Evolutionary conservation across 768 basidiomycete genomes (phyloP).

Genomic region (Nidula microcarpa): DNA sequence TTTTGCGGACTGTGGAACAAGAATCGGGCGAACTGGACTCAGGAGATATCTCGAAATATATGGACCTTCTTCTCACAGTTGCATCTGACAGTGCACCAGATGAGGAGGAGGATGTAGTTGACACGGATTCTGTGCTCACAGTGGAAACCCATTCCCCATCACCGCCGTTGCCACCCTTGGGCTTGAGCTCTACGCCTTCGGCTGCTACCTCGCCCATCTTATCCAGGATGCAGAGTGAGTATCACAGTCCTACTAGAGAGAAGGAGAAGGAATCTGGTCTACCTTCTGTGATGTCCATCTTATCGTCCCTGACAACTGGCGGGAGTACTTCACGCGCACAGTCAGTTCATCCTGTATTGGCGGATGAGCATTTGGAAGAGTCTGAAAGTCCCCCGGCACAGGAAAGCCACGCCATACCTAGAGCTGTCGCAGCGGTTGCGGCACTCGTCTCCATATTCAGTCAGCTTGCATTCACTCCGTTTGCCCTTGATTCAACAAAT

Average conservation of each 20-base stretch:
- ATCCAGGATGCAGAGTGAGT: conserved; percentile 60
- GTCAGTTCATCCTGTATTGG: conserved; percentile 40
- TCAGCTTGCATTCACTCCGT: conserved; percentile 69
- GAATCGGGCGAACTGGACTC: conserved; percentile 12
- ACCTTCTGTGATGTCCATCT: conserved; percentile 60
- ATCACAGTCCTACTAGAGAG: conserved; percentile 27
- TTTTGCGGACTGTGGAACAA: conserved; percentile 46
- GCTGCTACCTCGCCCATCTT: conserved; percentile 46
- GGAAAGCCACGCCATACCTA: conserved; percentile 27
- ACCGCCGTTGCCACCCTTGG: conserved; percentile 17
- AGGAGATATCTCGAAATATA: conserved; percentile 18
- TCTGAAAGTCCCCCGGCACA: conserved; percentile 15
- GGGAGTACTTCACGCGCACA: conserved; percentile 55
- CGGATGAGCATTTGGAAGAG: conserved; percentile 29
- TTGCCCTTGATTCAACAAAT: conserved; percentile 43
- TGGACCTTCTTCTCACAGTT: conserved; percentile 39
- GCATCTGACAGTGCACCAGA: conserved; percentile 36
- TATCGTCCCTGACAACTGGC: conserved; percentile 55
- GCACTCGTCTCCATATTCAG: conserved; percentile 65
- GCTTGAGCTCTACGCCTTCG: conserved; percentile 20
- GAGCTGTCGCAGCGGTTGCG: conserved; percentile 56
- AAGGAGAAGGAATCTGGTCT: conserved; percentile 42
- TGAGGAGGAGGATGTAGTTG: conserved; percentile 29
- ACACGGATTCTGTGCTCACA: conserved; percentile 34
- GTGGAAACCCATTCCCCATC: conserved; percentile 35